These are phyloP conservation scores for Microbotryum saponariae DNA, from an alignment of 1,284 basidiomycete species.

Conservation along the genomic window DNA sequence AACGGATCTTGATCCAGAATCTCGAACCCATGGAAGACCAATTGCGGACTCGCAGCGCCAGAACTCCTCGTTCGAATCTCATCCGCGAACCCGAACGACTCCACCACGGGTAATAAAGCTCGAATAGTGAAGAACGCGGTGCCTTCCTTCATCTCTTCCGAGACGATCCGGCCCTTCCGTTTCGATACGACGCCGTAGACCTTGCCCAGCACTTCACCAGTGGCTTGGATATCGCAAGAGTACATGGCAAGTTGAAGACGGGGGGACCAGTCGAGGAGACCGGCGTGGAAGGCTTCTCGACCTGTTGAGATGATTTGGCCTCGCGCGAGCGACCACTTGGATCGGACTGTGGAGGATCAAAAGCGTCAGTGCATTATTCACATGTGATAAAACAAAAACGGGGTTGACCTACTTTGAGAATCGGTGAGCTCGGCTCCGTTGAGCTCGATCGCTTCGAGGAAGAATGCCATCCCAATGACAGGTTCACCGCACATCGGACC, in stretches of 20 bases:
- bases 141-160: conserved; percentile 98
- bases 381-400: neutral
- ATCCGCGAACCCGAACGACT: conserved; percentile 95
- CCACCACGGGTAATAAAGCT: conserved; percentile 87
- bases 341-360: conserved; percentile 44
- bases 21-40: conserved; percentile 91
- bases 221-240: conserved; percentile 95
- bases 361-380: neutral
- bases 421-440: conserved; percentile 43
- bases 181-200: conserved; percentile 92
- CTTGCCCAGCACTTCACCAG: conserved; percentile 96
- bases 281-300: conserved; percentile 79
- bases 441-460: conserved; percentile 68
- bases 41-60: conserved; percentile 90
- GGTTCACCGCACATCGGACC: conserved; percentile 95
- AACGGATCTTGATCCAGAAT: conserved; percentile 89
- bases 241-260: conserved; percentile 97
- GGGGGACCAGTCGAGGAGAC: conserved; percentile 93
- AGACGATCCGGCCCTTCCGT: conserved; percentile 81
- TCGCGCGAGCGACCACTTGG: conserved; percentile 54
- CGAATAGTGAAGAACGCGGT: conserved; percentile 89
- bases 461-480: conserved; percentile 84
- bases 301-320: conserved; percentile 82
- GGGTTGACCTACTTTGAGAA: conserved; percentile 1
- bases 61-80: conserved; percentile 95